Evolutionary conservation across 2,329 filamentous ascomycete species (phyloP).

Genomic region (Aspergillus sp.): DNA sequence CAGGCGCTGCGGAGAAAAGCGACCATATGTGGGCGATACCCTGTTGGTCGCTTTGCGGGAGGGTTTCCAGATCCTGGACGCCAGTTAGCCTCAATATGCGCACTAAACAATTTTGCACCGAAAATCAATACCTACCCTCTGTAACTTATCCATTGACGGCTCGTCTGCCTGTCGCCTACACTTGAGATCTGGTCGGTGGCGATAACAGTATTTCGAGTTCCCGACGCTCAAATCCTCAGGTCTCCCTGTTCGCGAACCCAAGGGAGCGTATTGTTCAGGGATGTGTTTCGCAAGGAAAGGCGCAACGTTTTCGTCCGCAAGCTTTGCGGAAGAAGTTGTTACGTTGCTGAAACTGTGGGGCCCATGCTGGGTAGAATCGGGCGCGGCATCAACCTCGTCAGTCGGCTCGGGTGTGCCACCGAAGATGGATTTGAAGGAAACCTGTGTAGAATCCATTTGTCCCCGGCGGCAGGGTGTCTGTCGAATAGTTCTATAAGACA

Average conservation of each 20-base stretch:
- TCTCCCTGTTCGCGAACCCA: conserved; percentile 48
- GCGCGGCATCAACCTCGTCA: conserved; percentile 19
- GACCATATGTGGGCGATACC: conserved; percentile 98
- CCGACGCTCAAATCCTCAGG: conserved; percentile 44
- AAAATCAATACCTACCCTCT: conserved; percentile 61
- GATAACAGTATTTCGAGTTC: conserved; percentile 93
- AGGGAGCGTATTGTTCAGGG: conserved; percentile 79
- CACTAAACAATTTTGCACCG: neutral
- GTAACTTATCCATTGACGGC: conserved; percentile 91
- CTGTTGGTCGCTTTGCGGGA: conserved; percentile 84
- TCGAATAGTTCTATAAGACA: neutral
- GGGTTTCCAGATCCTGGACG: conserved; percentile 70
- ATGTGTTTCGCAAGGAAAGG: conserved; percentile 92
- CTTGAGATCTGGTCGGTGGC: conserved; percentile 89
- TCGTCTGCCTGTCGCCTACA: conserved; percentile 92
- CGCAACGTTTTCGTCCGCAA: conserved; percentile 74
- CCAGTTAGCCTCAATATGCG: conserved; percentile 2
- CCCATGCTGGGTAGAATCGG: conserved; percentile 22
- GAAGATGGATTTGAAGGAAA: conserved; percentile 21
- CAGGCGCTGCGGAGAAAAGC: conserved; percentile 89
- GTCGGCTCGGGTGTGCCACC: conserved; percentile 14
- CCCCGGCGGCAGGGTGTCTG: neutral
- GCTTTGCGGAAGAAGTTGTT: conserved; percentile 52
- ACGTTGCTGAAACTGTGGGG: conserved; percentile 33
- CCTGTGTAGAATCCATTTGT: conserved; percentile 4